A percentile compares a stretch with the other conserved stretches of the same genome.
Evolutionary conservation across 169 alveolate genomes (phyloP).

Genomic region (Plasmodium relictum): DNA sequence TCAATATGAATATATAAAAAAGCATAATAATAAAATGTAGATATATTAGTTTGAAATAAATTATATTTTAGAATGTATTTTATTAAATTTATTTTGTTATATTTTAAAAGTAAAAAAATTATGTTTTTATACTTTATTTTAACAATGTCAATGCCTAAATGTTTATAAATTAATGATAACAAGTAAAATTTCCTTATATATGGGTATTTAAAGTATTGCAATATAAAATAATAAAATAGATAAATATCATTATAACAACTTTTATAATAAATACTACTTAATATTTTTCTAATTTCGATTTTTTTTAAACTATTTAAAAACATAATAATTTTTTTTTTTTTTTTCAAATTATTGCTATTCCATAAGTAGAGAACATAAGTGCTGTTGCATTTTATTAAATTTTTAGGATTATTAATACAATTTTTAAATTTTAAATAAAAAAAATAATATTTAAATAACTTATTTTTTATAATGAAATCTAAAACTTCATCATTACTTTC

Average conservation of each 20-base stretch:
- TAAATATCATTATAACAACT: background rate
- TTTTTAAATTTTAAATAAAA: conserved; percentile 35
- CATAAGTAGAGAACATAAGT: conserved; percentile 30
- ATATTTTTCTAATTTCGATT: background rate
- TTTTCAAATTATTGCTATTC: conserved; percentile 1
- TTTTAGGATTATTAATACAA: background rate
- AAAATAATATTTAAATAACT: conserved; percentile 22
- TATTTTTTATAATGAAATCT: conserved; percentile 12
- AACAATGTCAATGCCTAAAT: background rate
- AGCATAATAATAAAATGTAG: conserved; percentile 32
- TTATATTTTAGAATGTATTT: conserved; percentile 21
- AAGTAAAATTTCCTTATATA: conserved; percentile 32
- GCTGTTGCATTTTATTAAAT: conserved; percentile 9
- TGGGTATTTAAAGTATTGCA: background rate
- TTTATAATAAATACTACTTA: conserved; percentile 7
- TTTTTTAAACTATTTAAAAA: conserved; percentile 17
- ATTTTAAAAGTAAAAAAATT: background rate
- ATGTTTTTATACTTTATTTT: conserved; percentile 4
- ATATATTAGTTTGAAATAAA: background rate
- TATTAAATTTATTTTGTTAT: background rate
- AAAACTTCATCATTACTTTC: conserved; percentile 1
- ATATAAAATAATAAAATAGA: conserved; percentile 6
- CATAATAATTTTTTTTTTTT: conserved; percentile 46
- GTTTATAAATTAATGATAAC: background rate
- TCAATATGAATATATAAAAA: conserved; percentile 28